A percentile compares a stretch with the other conserved stretches of the same genome.
phyloP scores from a whole-genome alignment of 1,284 basidiomycete species.

The Pholiota adiposa region DNA sequence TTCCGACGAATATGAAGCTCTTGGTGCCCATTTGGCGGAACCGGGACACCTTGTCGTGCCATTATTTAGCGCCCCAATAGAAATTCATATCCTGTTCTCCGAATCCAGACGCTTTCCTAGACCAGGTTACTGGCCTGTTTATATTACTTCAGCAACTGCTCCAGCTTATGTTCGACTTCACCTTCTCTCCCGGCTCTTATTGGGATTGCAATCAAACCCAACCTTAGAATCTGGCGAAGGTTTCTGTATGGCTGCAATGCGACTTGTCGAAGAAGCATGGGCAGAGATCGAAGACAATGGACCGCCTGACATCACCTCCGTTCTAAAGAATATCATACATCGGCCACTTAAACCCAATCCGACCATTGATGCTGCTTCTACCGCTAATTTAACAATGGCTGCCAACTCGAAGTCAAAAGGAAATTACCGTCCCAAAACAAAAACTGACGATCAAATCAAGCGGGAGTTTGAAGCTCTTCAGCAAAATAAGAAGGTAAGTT shows the following conservation, averaged over 20 bases:
- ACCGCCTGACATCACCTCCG: conserved; percentile 72
- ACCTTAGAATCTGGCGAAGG: conserved; percentile 72
- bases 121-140: conserved; percentile 70
- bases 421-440: conserved; percentile 2
- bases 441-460: conserved; percentile 58
- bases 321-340: conserved; percentile 68
- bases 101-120: conserved; percentile 57
- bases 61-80: conserved; percentile 63
- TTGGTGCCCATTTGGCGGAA: conserved; percentile 56
- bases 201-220: conserved; percentile 54
- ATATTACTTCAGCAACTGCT: conserved; percentile 71
- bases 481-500: conserved; percentile 43
- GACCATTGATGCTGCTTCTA: not conserved
- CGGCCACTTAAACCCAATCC: conserved; percentile 20
- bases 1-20: conserved; percentile 69
- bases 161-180: conserved; percentile 88
- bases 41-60: conserved; percentile 58
- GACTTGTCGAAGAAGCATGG: conserved; percentile 76
- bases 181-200: conserved; percentile 70
- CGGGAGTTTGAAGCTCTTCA: conserved; percentile 55
- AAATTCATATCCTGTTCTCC: conserved; percentile 71
- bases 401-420: not conserved
- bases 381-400: too few relatives aligned
- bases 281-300: conserved; percentile 66
- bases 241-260: conserved; percentile 77